phyloP scores from a whole-genome alignment of 2,329 filamentous ascomycete genomes.

The Diaporthe batatas region DNA sequence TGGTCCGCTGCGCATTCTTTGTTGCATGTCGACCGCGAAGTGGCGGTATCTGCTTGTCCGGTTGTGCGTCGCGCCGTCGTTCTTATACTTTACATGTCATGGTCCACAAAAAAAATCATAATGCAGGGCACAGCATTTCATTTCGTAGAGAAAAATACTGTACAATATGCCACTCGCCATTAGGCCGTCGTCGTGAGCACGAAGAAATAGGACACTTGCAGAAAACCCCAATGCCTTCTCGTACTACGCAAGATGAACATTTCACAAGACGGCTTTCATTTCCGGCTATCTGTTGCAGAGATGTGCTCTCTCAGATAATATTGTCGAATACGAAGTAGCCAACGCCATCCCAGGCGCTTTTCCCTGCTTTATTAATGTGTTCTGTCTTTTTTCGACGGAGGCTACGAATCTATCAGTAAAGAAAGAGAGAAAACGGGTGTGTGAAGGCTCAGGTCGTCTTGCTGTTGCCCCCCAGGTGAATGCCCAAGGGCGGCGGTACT shows the following conservation, averaged over 20 bases:
- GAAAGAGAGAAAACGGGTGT: too few relatives aligned
- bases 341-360: background rate
- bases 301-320: too few relatives aligned
- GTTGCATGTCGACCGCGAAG: too few relatives aligned
- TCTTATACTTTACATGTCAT: constrained; percentile 22
- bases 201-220: background rate
- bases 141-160: constrained; percentile 6
- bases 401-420: background rate
- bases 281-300: background rate
- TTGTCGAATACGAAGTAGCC: background rate
- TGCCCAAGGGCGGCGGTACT: background rate
- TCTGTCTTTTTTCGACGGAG: background rate
- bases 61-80: background rate
- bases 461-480: background rate
- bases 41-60: background rate
- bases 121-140: background rate
- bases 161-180: constrained; percentile 14
- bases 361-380: too few relatives aligned
- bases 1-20: background rate
- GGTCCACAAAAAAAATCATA: background rate
- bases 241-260: too few relatives aligned
- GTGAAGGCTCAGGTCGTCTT: too few relatives aligned
- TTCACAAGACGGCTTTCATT: background rate
- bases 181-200: background rate
- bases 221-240: too few relatives aligned